phyloP scores from a whole-genome alignment of 2,329 filamentous ascomycete genomes.

The Colletotrichum noveboracense region DNA sequence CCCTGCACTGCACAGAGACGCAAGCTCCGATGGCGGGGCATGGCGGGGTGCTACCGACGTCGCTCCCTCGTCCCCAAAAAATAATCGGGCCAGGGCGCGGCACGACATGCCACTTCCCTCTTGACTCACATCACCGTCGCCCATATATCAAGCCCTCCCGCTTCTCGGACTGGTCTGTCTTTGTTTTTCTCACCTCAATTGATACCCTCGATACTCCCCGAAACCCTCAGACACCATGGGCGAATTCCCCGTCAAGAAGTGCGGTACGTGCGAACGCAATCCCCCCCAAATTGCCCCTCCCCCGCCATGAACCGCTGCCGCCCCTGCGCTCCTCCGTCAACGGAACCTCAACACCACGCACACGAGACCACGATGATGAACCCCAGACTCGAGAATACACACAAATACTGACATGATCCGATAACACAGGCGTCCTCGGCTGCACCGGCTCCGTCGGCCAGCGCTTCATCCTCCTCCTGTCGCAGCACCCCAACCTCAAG shows the following conservation, averaged over 20 bases:
- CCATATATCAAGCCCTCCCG: not conserved
- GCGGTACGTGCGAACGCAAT: conserved; percentile 47
- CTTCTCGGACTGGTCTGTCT: not conserved
- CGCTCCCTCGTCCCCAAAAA: conserved; percentile 1
- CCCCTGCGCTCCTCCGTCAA: conserved; percentile 3
- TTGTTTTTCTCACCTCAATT: not conserved
- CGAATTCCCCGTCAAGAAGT: conserved; percentile 63
- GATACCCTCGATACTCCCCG: not conserved
- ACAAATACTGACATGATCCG: not conserved
- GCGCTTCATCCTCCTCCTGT: conserved; percentile 91
- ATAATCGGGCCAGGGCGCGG: conserved; percentile 4
- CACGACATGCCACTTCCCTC: conserved; percentile 1
- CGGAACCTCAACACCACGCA: not conserved
- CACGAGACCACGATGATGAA: not conserved
- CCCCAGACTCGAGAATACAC: not conserved
- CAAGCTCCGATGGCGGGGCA: conserved; percentile 25
- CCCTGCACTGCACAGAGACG: not conserved
- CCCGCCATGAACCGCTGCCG: not conserved
- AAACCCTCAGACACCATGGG: conserved; percentile 23
- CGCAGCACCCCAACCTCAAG: conserved; percentile 84
- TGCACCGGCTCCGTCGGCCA: conserved; percentile 95
- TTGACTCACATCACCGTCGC: conserved; percentile 21
- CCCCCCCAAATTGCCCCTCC: not conserved
- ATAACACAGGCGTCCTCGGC: conserved; percentile 72
- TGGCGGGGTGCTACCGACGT: conserved; percentile 23